Conservation (phyloP, 805 yeast genomes). For the Diddensiella santjacobensis region DNA sequence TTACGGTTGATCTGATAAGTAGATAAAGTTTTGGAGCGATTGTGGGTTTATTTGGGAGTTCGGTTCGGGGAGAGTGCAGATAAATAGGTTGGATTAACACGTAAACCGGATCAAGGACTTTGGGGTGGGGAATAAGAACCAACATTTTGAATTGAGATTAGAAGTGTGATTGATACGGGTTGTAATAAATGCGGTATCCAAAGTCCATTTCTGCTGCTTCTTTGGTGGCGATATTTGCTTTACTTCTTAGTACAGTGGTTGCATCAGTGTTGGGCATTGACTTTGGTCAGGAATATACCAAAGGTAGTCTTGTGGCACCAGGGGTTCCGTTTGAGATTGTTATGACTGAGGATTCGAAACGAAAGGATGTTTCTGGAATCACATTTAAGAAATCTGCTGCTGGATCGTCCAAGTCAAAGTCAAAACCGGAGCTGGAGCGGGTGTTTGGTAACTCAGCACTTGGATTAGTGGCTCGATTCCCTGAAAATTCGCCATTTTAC, state of each 20-base stretch:
- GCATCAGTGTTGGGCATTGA: constrained; percentile 85
- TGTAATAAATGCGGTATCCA: too few relatives aligned
- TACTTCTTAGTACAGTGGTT: constrained; percentile 19
- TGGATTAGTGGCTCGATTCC: constrained; percentile 67
- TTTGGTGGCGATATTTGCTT: constrained; percentile 1
- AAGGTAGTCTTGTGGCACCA: constrained; percentile 87
- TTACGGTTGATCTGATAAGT: too few relatives aligned
- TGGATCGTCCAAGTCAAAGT: constrained; percentile 6
- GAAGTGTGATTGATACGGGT: too few relatives aligned
- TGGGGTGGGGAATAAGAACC: too few relatives aligned
- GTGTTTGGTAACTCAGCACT: constrained; percentile 74
- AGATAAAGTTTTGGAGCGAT: too few relatives aligned
- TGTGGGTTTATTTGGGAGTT: too few relatives aligned
- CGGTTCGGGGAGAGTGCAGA: too few relatives aligned
- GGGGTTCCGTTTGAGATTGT: constrained; percentile 84
- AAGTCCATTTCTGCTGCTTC: background rate
- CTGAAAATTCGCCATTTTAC: constrained; percentile 61
- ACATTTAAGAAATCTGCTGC: constrained; percentile 48
- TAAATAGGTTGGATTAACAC: too few relatives aligned
- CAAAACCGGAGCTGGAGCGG: constrained; percentile 44
- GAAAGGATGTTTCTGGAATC: constrained; percentile 83
- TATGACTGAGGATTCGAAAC: constrained; percentile 82
- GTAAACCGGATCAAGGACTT: too few relatives aligned
- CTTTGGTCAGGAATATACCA: constrained; percentile 81
- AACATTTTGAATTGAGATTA: too few relatives aligned